Conservation (phyloP, 192 early-diverging fungal species). For the Spizellomyces punctatus region DNA sequence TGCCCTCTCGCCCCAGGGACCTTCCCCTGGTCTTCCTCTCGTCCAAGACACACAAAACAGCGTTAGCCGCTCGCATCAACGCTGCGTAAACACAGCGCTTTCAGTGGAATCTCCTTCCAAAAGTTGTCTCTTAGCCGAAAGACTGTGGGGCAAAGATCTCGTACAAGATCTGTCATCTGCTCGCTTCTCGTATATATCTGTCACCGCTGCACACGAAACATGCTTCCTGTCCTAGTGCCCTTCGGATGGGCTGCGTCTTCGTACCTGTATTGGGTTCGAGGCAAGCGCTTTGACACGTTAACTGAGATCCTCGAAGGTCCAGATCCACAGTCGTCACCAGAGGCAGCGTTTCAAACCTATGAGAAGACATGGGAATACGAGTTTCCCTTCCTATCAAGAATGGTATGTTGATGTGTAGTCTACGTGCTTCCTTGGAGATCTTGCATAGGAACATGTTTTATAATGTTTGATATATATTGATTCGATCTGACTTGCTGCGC, state of each 20-base stretch:
- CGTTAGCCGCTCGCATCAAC: too few relatives aligned
- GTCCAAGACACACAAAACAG: too few relatives aligned
- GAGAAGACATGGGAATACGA: constrained; percentile 33
- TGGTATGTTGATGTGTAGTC: constrained; percentile 3
- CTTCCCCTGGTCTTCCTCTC: too few relatives aligned
- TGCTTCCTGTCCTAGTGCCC: constrained; percentile 24
- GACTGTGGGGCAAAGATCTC: too few relatives aligned
- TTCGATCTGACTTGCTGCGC: too few relatives aligned
- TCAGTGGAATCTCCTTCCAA: too few relatives aligned
- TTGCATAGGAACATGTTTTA: background rate
- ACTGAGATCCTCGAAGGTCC: constrained; percentile 20
- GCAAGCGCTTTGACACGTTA: constrained; percentile 17
- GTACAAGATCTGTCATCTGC: too few relatives aligned
- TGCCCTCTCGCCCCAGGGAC: too few relatives aligned
- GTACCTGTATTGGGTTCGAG: constrained; percentile 24
- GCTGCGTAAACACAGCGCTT: too few relatives aligned
- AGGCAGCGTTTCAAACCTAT: constrained; percentile 14
- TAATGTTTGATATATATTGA: too few relatives aligned
- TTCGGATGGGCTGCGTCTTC: constrained; percentile 33
- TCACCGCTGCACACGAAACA: background rate
- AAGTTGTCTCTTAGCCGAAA: too few relatives aligned
- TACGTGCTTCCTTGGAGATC: background rate
- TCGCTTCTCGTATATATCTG: too few relatives aligned
- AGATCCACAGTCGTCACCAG: constrained; percentile 11
- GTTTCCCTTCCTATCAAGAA: constrained; percentile 25